phyloP scores from a whole-genome alignment of 441 rosid genomes.

The Mallotus repandus region DNA sequence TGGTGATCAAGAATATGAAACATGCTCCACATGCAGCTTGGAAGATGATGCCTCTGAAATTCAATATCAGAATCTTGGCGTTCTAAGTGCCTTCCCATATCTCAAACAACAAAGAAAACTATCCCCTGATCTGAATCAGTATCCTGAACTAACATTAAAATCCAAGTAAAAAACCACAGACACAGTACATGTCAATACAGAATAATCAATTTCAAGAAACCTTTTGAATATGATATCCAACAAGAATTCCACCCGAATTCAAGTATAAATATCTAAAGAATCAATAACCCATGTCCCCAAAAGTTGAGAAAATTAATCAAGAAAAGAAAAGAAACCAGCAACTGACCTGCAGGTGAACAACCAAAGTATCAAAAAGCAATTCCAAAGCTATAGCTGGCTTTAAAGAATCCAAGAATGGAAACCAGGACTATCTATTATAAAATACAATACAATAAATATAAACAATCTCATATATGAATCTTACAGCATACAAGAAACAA shows the following conservation, averaged over 20 bases:
- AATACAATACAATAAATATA: not conserved
- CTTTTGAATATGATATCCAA: not conserved
- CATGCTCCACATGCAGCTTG: constrained; percentile 56
- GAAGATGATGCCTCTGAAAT: constrained; percentile 38
- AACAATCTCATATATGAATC: not conserved
- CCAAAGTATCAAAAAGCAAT: not conserved
- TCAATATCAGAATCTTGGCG: constrained; percentile 30
- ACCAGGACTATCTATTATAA: not conserved
- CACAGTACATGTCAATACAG: not conserved
- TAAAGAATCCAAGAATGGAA: constrained; percentile 14
- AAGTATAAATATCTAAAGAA: not conserved
- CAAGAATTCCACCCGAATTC: not conserved
- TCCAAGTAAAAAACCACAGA: constrained; percentile 11
- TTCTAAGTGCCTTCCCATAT: constrained; percentile 43
- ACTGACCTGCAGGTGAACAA: constrained; percentile 21
- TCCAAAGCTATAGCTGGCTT: not conserved
- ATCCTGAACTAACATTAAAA: constrained; percentile 22
- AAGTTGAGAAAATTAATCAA: not conserved
- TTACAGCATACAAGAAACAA: not conserved
- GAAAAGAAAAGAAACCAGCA: not conserved
- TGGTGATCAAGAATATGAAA: constrained; percentile 57
- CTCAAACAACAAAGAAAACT: constrained; percentile 16
- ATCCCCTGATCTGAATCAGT: not conserved
- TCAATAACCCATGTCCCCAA: constrained; percentile 10
- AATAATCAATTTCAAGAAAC: too few species aligned